Evolutionary conservation across 2,329 filamentous ascomycete species (phyloP), one percentile per base, ranked within the genome.

Genomic region (Microsporum ferrugineum): DNA sequence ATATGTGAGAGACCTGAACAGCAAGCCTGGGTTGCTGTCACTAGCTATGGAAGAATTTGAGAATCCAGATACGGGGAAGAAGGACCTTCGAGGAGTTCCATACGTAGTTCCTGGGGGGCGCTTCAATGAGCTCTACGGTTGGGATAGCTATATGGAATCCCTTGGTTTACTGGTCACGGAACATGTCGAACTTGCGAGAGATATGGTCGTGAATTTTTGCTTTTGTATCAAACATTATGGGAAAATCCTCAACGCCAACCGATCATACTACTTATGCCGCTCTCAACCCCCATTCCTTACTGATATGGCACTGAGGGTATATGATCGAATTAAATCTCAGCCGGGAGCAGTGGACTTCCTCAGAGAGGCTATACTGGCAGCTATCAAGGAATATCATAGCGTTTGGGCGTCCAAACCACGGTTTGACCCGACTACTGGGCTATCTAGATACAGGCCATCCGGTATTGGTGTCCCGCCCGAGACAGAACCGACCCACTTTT

Each of bases 71-170:
- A 88, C 88, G 2, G 86, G 86, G 43, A 80, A 88, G 71, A 84
- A 83, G 64, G 87, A 87, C 2, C 78, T 95, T 45, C 81, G 82
- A 39, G 94, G 94, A 2, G 80, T 95, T 62, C 92, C 94, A 0
- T 99, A 97, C 68, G 91, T 97, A n/a, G 94, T 99, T 2, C 94
- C 94, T 0, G 94, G 94, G 63, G 94, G 94, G 29, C 85, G 94
- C 34, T 99, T 99, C 84, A 99, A 99, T 75, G 94, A 99, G 74
- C 77, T 99, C 27, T 99, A 99, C 72, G 92, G 92, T 55, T 99
- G 94, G 94, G 94, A 99, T 75, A 96, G 91, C 72, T 99, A 97
- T 78, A 97, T 99, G 91, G 89, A 92, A 73, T 94, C 92, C 3
- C 80, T 97, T 2, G 94, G 94, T 17, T 81, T 99, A 62, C 79